Evolutionary conservation across 306 rosid species (phyloP), one percentile per base, ranked within the genome.

Genomic region (Trifolium dubium): DNA sequence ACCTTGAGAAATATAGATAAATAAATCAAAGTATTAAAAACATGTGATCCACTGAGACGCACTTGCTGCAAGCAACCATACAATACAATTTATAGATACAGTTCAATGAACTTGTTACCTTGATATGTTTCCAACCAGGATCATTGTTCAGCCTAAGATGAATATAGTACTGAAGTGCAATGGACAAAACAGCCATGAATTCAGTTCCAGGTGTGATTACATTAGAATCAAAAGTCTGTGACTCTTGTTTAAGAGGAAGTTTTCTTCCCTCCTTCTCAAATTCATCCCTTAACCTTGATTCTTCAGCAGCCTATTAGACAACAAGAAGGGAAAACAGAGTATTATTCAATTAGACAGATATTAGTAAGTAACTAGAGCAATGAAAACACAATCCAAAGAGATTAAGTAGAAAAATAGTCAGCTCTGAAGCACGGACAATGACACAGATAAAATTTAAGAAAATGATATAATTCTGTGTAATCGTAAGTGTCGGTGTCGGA

Each of bases 201-300:
- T 88, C 92, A 79, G 98, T 93, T 84, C 98, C 97, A 4, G 98
- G 98, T 31, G 97, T 93, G 47, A 91, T 93, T 54, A 93, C 89
- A 88, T 93, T 93, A 7, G 97, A 93, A 88, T 93, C 97, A 69
- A 83, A 87, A 74, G 63, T 66, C 82, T 91, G 90, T 0, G 92
- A 88, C 59, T 80, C 54, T 61, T 78, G 80, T 80, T 93, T 89
- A 14, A 91, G 91, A 60, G 97, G 96, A 84, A 93, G 97, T 79
- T 88, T 93, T 73, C 97, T 92, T 23, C 98, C 98, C 91, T 89
- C 97, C 67, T 35, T 84, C 86, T 91, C 98, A 68, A 93, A 93
- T 77, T 93, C 98, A 76, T 88, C 85, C 74, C 98, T 86, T 13
- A 93, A 77, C 76, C 89, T 87, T 72, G 85, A 86, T 82, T 93